Evolutionary conservation across 345 rosid genomes (phyloP).

Genomic region (Trapa incisa): DNA sequence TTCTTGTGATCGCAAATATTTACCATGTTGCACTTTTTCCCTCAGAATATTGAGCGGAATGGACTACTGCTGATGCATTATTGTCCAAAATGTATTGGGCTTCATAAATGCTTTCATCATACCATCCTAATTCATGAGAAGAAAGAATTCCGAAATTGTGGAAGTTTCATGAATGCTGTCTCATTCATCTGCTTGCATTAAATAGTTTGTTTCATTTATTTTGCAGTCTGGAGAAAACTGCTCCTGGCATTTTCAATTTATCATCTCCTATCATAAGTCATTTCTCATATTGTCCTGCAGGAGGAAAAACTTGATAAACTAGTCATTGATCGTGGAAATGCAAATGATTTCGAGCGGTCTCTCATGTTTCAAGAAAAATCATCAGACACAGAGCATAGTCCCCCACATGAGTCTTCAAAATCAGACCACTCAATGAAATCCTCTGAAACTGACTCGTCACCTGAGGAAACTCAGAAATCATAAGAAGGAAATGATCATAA

Average conservation of each 20-base stretch:
- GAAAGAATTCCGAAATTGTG: too few relatives aligned
- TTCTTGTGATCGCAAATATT: background rate
- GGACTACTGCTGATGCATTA: too few relatives aligned
- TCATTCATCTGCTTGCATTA: too few relatives aligned
- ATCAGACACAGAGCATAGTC: slow-evolving; percentile 27
- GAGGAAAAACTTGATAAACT: slow-evolving; percentile 70
- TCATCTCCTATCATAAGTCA: background rate
- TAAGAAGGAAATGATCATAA: slow-evolving; percentile 10
- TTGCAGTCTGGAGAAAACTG: too few relatives aligned
- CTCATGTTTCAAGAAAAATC: slow-evolving; percentile 42
- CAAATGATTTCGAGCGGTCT: slow-evolving; percentile 65
- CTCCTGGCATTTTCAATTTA: too few relatives aligned
- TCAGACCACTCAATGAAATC: slow-evolving; percentile 16
- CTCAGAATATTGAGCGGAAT: too few relatives aligned
- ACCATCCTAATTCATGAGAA: too few relatives aligned
- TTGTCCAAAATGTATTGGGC: too few relatives aligned
- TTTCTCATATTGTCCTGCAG: slow-evolving; percentile 24
- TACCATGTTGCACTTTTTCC: background rate
- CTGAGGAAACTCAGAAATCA: slow-evolving; percentile 43
- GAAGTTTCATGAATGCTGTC: too few relatives aligned
- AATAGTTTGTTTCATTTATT: too few relatives aligned
- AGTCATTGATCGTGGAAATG: slow-evolving; percentile 48
- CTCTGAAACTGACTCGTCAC: slow-evolving; percentile 25
- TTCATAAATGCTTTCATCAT: too few relatives aligned
- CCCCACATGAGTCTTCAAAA: slow-evolving; percentile 13